Percentiles rank a stretch among this genome's conserved stretches.
phyloP scores from a whole-genome alignment of 768 basidiomycete species.

The Rhizopogon vinicolor region DNA sequence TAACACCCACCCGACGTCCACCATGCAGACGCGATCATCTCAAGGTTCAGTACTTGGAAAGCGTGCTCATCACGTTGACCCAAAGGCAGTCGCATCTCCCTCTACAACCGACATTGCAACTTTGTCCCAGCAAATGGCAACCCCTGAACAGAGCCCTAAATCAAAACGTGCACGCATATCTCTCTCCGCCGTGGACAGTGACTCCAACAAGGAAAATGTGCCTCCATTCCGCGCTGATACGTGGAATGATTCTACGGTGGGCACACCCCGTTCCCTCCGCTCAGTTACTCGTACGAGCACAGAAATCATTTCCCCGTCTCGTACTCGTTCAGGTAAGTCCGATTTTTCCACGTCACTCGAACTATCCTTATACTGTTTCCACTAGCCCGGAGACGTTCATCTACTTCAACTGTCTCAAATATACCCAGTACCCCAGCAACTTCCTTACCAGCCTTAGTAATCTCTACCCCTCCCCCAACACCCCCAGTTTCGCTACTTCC shows the following conservation, averaged over 20 bases:
- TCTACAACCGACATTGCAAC: conserved; percentile 2
- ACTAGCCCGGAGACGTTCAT: conserved; percentile 46
- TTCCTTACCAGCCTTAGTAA: conserved; percentile 35
- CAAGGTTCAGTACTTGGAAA: conserved; percentile 49
- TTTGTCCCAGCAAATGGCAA: conserved; percentile 16
- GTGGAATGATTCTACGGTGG: conserved; percentile 28
- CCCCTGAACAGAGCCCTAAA: conserved; percentile 61
- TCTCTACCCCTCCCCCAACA: conserved; percentile 60
- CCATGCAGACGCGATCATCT: conserved; percentile 38
- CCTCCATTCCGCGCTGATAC: conserved; percentile 50
- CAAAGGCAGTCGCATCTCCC: conserved; percentile 3
- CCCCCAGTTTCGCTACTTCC: conserved; percentile 42
- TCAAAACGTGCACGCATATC: conserved; percentile 60
- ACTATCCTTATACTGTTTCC: conserved; percentile 3
- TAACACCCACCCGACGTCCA: background rate
- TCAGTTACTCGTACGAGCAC: conserved; percentile 36
- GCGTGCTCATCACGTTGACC: conserved; percentile 37
- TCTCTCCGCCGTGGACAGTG: conserved; percentile 38
- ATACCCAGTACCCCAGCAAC: conserved; percentile 40
- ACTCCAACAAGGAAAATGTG: conserved; percentile 74
- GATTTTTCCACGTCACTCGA: background rate
- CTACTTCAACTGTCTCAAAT: conserved; percentile 38
- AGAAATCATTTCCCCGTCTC: conserved; percentile 35
- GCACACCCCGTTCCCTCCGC: conserved; percentile 33
- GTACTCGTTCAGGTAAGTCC: conserved; percentile 39